phyloP scores from a whole-genome alignment of 2,329 filamentous ascomycete genomes.

The Penicillium palitans region DNA sequence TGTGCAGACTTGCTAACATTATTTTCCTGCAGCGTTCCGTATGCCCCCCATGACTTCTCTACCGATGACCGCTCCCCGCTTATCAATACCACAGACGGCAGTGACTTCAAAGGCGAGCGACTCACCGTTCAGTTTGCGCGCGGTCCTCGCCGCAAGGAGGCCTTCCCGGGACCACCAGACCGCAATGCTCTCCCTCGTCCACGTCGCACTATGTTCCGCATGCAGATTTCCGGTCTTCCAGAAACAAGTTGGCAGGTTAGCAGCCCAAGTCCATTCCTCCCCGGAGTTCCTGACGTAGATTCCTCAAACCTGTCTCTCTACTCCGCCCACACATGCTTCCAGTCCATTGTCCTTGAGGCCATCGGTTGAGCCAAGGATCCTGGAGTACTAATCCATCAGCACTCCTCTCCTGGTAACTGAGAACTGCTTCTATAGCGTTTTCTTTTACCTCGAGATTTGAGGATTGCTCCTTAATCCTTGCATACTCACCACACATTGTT shows the following conservation, averaged over 20 bases:
- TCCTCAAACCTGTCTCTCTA: constrained; percentile 19
- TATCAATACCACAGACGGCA: constrained; percentile 69
- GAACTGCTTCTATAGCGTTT: neutral
- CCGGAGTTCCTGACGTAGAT: constrained; percentile 29
- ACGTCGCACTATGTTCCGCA: constrained; percentile 89
- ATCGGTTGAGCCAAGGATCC: constrained; percentile 15
- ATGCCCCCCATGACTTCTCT: constrained; percentile 59
- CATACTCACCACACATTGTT: neutral
- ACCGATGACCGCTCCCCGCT: constrained; percentile 27
- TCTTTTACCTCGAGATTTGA: neutral
- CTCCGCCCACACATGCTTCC: constrained; percentile 14
- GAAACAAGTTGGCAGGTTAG: constrained; percentile 99
- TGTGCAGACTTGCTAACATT: constrained; percentile 22
- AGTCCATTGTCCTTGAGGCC: constrained; percentile 13
- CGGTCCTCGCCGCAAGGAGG: constrained; percentile 71
- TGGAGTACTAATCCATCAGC: constrained; percentile 5
- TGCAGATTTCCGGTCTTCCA: constrained; percentile 96
- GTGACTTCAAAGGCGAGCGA: constrained; percentile 96
- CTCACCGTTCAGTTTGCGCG: constrained; percentile 98
- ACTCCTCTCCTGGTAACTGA: neutral
- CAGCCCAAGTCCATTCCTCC: constrained; percentile 44
- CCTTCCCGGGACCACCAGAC: constrained; percentile 63
- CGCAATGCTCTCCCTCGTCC: constrained; percentile 71
- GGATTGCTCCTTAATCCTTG: neutral
- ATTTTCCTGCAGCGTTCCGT: constrained; percentile 55